These are phyloP conservation scores for Sclerotinia borealis DNA, from an alignment of 2,329 filamentous ascomycete species.

Conservation along the genomic window DNA sequence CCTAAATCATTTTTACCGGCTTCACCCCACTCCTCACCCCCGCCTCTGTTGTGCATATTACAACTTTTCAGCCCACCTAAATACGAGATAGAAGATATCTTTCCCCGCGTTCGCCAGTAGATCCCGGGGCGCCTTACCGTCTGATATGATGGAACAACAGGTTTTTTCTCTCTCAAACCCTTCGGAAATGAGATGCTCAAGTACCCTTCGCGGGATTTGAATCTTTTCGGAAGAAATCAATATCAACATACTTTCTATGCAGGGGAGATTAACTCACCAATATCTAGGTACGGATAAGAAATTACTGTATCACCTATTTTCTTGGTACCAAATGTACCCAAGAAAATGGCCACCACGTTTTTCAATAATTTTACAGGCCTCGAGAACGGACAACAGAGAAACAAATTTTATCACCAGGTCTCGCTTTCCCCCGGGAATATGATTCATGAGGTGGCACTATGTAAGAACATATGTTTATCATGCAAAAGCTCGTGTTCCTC, in stretches of 20 bases:
- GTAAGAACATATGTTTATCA: slow-evolving; percentile 1
- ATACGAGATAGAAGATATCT: neutral
- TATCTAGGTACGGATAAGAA: neutral
- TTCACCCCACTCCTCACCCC: neutral
- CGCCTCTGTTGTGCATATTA: slow-evolving; percentile 8
- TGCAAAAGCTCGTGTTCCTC: slow-evolving; percentile 10
- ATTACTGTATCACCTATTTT: neutral
- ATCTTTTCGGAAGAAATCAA: neutral
- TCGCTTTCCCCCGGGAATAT: slow-evolving; percentile 4
- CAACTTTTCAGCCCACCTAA: slow-evolving; percentile 2
- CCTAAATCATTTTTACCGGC: neutral
- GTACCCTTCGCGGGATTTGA: neutral
- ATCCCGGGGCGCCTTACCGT: neutral
- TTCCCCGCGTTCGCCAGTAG: slow-evolving; percentile 10
- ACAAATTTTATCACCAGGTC: slow-evolving; percentile 6
- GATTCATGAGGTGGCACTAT: slow-evolving; percentile 8
- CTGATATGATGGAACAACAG: neutral
- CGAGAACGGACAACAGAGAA: slow-evolving; percentile 6
- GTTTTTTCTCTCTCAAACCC: neutral
- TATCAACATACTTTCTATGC: neutral
- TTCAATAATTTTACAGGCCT: neutral
- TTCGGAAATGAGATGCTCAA: neutral
- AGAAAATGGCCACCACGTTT: neutral
- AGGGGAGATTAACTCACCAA: neutral
- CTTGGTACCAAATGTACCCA: neutral